Conservation (phyloP, 441 rosid species). For the Oxalis stricta region DNA sequence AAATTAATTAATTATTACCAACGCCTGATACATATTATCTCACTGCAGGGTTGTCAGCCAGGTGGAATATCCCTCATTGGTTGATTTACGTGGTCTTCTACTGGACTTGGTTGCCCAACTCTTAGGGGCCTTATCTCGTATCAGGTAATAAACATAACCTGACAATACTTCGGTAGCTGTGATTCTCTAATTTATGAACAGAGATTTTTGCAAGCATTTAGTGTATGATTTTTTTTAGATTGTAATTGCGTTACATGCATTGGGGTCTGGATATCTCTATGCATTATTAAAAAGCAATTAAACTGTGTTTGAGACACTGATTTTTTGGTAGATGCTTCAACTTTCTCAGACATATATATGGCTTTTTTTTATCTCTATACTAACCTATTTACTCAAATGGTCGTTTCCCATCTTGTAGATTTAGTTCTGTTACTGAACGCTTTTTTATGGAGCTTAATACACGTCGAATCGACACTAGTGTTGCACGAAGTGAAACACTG, state of each 20-base stretch:
- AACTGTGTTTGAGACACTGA: too few relatives aligned
- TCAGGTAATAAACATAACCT: conserved; percentile 43
- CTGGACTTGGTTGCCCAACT: conserved; percentile 96
- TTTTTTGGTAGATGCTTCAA: too few relatives aligned
- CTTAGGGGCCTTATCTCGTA: conserved; percentile 93
- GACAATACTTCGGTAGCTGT: conserved; percentile 5
- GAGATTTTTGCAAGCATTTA: not conserved
- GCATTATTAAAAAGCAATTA: too few relatives aligned
- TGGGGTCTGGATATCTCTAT: too few relatives aligned
- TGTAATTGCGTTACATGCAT: not conserved
- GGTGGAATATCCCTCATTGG: conserved; percentile 94
- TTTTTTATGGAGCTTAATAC: conserved; percentile 88
- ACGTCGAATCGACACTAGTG: conserved; percentile 75
- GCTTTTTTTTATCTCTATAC: conserved; percentile 4
- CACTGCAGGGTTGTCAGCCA: conserved; percentile 89
- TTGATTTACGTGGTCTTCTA: conserved; percentile 95
- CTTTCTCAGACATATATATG: too few relatives aligned
- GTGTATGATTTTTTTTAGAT: conserved; percentile 2
- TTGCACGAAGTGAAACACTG: conserved; percentile 87
- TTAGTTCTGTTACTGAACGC: conserved; percentile 95
- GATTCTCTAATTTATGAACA: not conserved
- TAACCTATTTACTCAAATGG: conserved; percentile 2
- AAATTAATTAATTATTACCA: too few relatives aligned
- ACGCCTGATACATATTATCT: too few relatives aligned
- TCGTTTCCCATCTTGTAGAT: conserved; percentile 31